phyloP scores from a whole-genome alignment of 257 asterid genomes.

The Anisodus acutangulus region DNA sequence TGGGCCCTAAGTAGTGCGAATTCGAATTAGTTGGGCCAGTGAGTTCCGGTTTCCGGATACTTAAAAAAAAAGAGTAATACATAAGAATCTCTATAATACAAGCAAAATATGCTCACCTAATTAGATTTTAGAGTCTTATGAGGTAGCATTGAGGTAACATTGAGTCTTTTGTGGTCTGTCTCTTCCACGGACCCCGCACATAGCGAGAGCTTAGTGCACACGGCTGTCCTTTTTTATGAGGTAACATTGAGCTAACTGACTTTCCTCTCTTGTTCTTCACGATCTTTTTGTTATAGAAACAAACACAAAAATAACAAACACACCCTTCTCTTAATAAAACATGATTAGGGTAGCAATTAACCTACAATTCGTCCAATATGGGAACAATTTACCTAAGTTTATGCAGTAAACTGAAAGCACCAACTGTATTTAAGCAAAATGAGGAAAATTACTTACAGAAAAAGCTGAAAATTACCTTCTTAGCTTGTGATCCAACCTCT shows the following conservation, averaged over 20 bases:
- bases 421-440: not conserved
- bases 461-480: slow-evolving; percentile 28
- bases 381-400: not conserved
- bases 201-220: too few relatives aligned
- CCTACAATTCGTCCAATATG: not conserved
- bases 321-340: not conserved
- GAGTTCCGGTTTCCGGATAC: not conserved
- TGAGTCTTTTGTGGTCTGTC: too few relatives aligned
- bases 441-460: not conserved
- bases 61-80: not conserved
- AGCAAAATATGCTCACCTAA: not conserved
- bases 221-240: not conserved
- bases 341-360: not conserved
- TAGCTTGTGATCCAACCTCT: slow-evolving; percentile 61
- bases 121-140: not conserved
- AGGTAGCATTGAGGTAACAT: not conserved
- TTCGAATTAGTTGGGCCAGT: not conserved
- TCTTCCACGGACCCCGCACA: too few relatives aligned
- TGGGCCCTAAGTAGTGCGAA: not conserved
- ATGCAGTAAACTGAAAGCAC: not conserved
- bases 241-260: not conserved
- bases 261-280: not conserved
- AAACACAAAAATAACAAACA: not conserved
- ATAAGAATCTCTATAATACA: not conserved
- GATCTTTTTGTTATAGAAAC: not conserved